A percentile compares a stretch with the other conserved stretches of the same genome.
phyloP scores from a whole-genome alignment of 1,284 basidiomycete species.

The Austroboletus rostrupii region DNA sequence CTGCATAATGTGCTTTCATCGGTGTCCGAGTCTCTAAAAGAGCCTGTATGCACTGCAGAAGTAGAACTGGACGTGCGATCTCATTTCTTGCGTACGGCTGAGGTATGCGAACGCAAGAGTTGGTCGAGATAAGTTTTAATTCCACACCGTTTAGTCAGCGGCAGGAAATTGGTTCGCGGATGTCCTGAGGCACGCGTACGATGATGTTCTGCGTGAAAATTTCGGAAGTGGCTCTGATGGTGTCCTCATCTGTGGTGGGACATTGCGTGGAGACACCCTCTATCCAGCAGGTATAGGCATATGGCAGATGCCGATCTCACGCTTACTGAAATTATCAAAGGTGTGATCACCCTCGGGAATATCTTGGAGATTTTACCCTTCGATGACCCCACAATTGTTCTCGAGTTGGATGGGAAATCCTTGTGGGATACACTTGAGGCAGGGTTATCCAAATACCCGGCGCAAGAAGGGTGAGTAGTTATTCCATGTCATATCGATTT shows the following conservation, averaged over 20 bases:
- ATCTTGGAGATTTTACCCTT: slow-evolving; percentile 88
- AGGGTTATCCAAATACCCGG: slow-evolving; percentile 77
- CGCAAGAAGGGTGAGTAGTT: slow-evolving; percentile 76
- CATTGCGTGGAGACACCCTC: slow-evolving; percentile 79
- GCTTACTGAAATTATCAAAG: slow-evolving; percentile 33
- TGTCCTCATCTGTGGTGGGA: slow-evolving; percentile 83
- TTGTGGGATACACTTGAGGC: slow-evolving; percentile 83
- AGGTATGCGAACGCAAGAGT: slow-evolving; percentile 40
- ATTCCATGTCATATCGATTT: not conserved
- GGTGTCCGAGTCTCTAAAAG: slow-evolving; percentile 67
- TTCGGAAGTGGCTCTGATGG: slow-evolving; percentile 68
- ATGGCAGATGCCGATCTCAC: not conserved
- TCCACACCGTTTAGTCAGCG: slow-evolving; percentile 51
- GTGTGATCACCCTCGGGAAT: slow-evolving; percentile 77
- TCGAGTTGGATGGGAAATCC: slow-evolving; percentile 77
- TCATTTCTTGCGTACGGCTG: slow-evolving; percentile 65
- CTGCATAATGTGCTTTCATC: slow-evolving; percentile 67
- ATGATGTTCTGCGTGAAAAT: slow-evolving; percentile 67
- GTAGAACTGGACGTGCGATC: slow-evolving; percentile 76
- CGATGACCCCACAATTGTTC: slow-evolving; percentile 80
- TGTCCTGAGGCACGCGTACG: slow-evolving; percentile 81
- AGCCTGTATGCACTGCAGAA: slow-evolving; percentile 69
- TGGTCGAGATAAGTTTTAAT: not conserved
- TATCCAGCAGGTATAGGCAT: slow-evolving; percentile 71
- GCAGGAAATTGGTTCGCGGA: slow-evolving; percentile 90